Conservation (phyloP, 345 rosid genomes). For the Sapria himalayana region DNA sequence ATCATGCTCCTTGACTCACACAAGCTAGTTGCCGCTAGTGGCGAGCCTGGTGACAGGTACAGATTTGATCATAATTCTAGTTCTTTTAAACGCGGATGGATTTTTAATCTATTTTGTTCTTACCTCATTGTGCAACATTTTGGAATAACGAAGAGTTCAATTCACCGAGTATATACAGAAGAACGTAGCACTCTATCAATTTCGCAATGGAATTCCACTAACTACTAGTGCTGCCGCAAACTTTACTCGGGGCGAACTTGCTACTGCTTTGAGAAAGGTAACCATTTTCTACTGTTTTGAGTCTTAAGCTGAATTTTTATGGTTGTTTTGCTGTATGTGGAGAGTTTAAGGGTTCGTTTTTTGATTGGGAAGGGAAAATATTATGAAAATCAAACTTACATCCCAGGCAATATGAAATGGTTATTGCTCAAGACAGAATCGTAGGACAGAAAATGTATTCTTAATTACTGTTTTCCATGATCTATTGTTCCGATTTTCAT, state of each 20-base stretch:
- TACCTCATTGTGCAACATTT: no score
- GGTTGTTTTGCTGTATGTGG: neutral
- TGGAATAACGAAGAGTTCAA: slow-evolving; percentile 73
- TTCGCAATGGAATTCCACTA: slow-evolving; percentile 78
- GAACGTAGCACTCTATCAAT: slow-evolving; percentile 85
- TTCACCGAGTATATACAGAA: slow-evolving; percentile 93
- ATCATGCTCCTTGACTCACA: slow-evolving; percentile 90
- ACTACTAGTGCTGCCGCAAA: slow-evolving; percentile 82
- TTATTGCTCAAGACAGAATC: no score
- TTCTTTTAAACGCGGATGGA: no score
- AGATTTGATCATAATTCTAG: neutral
- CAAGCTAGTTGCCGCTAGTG: slow-evolving; percentile 91
- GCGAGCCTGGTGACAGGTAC: slow-evolving; percentile 90
- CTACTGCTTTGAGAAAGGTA: slow-evolving; percentile 92
- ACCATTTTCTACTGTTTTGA: neutral
- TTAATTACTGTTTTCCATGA: no score
- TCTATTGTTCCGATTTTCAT: no score
- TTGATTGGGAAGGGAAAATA: no score
- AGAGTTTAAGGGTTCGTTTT: neutral
- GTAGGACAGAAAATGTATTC: no score
- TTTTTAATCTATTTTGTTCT: no score
- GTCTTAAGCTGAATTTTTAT: no score
- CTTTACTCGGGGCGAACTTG: slow-evolving; percentile 86
- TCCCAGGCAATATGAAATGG: no score
- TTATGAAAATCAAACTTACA: no score